Conservation (phyloP, 495 filamentous ascomycete species). For the Hyphodiscus hymeniophilus region DNA sequence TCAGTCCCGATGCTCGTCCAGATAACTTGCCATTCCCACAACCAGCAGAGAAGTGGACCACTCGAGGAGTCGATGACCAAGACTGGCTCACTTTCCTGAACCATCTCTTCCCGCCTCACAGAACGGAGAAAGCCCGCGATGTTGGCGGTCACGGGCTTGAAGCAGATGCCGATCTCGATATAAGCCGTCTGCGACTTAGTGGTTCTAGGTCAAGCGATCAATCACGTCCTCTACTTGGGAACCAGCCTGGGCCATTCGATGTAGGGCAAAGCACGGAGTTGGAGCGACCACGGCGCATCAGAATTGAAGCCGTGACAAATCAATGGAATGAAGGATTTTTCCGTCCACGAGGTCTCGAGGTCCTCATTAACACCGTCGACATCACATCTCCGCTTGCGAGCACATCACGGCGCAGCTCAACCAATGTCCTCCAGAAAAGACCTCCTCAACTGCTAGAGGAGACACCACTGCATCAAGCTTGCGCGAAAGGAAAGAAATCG, state of each 20-base stretch:
- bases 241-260: neutral
- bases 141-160: neutral
- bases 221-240: neutral
- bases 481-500: conserved; percentile 3
- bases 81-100: conserved; percentile 7
- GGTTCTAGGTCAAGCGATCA: neutral
- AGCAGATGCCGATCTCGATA: neutral
- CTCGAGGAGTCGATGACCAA: conserved; percentile 1
- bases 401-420: neutral
- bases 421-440: neutral
- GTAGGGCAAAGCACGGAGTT: neutral
- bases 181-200: neutral
- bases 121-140: neutral
- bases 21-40: conserved; percentile 3
- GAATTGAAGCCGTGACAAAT: conserved; percentile 1
- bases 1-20: neutral
- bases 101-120: conserved; percentile 2
- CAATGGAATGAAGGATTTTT: conserved; percentile 11
- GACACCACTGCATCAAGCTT: conserved; percentile 1
- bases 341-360: conserved; percentile 1
- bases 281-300: conserved; percentile 2
- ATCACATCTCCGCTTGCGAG: neutral
- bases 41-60: neutral
- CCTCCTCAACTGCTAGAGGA: neutral
- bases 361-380: neutral